Base-by-base conservation (phyloP, 495 filamentous ascomycete genomes). In the Tuber indicum region DNA sequence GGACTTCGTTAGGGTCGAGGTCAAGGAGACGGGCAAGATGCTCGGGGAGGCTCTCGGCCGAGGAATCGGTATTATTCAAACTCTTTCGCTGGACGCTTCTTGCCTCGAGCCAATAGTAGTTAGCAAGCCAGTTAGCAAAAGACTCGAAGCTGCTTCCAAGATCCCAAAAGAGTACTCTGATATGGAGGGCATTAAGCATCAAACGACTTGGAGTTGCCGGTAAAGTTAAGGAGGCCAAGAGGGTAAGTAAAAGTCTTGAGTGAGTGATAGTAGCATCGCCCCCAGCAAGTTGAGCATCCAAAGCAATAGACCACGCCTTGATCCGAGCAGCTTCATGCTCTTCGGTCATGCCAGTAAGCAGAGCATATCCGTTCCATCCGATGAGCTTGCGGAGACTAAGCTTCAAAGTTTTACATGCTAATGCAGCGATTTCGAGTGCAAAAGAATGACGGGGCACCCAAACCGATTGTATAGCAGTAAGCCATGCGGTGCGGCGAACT, bases 201-300 rank as follows among this genome's bases (percentile, higher is more conserved):
- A 97, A 87, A 72, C 94, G 88, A 74, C 90, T 88, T 2, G 95
- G 94, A 21, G 92, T 97, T 41, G 92, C 89, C 19, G 94, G 94
- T 21, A 97, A 86, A 8, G 95, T 97, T 43, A 92, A 92, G 19
- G 93, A 94, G 43, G 96, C 94, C 80, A 97, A 90, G 45, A 97
- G 88, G 1, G 95, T 97, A 47, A 98, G 88, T 0, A 93, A 90
- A 43, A 98, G 88, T 75, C 95, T 90, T 81, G 92, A 93, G 84
- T 91, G 94, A 86, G 90, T 96, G 80, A 98, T 91, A 82, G 97
- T 92, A 8, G 91, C 88, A 85, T 98, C 95, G 47, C 95, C 95
- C 47, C 95, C 95, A n/a, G 93, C 92, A 12, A 98, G 89, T 82
- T 98, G 95, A 75, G 95, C 94, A 85, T 98, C 95, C 72, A 97